Evolutionary conservation across 129 eudicot genomes (phyloP).

Genomic region (Tanacetum coccineum): DNA sequence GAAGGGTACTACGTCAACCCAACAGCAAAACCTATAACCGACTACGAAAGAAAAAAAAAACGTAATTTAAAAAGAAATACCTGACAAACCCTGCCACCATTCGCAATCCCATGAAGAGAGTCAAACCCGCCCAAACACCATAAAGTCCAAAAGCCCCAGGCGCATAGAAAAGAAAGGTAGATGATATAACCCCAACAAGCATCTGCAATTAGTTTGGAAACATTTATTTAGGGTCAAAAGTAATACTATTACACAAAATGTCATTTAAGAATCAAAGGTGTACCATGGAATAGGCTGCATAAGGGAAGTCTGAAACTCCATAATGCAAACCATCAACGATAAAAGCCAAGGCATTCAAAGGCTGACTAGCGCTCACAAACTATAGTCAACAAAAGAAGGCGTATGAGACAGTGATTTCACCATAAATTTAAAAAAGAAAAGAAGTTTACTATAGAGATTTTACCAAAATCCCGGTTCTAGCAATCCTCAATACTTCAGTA

Average conservation of each 20-base stretch:
- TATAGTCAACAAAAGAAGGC: conserved; percentile 24
- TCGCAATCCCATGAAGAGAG: conserved; percentile 85
- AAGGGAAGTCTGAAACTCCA: conserved; percentile 90
- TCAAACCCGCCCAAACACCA: conserved; percentile 94
- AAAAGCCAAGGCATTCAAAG: conserved; percentile 86
- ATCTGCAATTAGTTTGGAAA: conserved; percentile 44
- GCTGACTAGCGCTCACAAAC: conserved; percentile 93
- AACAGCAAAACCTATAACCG: too few species aligned
- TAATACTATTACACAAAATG: not conserved
- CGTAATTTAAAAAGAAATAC: conserved; percentile 21
- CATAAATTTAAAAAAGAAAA: not conserved
- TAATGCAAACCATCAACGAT: conserved; percentile 90
- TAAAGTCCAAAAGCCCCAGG: conserved; percentile 66
- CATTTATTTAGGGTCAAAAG: not conserved
- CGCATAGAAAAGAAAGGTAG: conserved; percentile 67
- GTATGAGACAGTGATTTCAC: not conserved
- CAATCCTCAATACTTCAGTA: conserved; percentile 49
- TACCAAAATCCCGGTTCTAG: conserved; percentile 74
- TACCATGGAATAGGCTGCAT: conserved; percentile 94
- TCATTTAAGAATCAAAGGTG: conserved; percentile 8
- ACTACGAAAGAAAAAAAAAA: too few species aligned
- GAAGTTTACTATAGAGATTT: conserved; percentile 10
- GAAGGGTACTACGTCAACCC: not conserved
- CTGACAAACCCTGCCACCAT: conserved; percentile 76
- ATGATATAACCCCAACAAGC: conserved; percentile 69